phyloP scores from a whole-genome alignment of 2,329 filamentous ascomycete species.

The Arthrocladium fulminans region DNA sequence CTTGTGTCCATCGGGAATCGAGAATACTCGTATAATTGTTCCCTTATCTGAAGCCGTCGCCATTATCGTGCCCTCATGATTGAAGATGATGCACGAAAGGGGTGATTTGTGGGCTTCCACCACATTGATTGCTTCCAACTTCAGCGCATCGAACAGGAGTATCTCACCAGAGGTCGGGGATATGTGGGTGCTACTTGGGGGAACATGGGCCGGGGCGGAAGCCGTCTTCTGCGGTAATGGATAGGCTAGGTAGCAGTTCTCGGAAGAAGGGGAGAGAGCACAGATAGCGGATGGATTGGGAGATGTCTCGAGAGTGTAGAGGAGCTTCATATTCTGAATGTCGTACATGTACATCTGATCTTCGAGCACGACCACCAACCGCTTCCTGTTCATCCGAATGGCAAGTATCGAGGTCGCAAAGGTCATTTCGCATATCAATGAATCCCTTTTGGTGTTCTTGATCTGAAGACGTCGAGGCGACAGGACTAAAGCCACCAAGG shows the following conservation, averaged over 20 bases:
- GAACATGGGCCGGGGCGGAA: slow-evolving; percentile 66
- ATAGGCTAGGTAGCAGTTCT: slow-evolving; percentile 92
- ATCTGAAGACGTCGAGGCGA: slow-evolving; percentile 90
- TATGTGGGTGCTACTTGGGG: slow-evolving; percentile 68
- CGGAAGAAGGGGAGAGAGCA: slow-evolving; percentile 84
- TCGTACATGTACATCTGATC: slow-evolving; percentile 98
- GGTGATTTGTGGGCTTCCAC: slow-evolving; percentile 91
- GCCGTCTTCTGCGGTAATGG: slow-evolving; percentile 64
- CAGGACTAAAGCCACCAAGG: slow-evolving; percentile 83
- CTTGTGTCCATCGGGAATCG: slow-evolving; percentile 81
- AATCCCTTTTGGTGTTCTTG: slow-evolving; percentile 81
- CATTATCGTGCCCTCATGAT: slow-evolving; percentile 81
- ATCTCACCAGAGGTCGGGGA: slow-evolving; percentile 84
- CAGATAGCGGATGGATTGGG: slow-evolving; percentile 86
- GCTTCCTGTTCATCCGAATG: slow-evolving; percentile 87
- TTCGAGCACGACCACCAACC: slow-evolving; percentile 85
- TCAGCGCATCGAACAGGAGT: slow-evolving; percentile 80
- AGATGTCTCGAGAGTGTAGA: slow-evolving; percentile 87
- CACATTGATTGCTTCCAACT: slow-evolving; percentile 86
- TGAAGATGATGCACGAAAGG: slow-evolving; percentile 80
- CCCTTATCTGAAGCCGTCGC: slow-evolving; percentile 96
- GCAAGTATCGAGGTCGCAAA: slow-evolving; percentile 95
- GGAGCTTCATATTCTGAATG: slow-evolving; percentile 94
- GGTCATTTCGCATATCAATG: slow-evolving; percentile 95
- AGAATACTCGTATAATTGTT: slow-evolving; percentile 94